Percentiles rank a stretch among this genome's conserved stretches.
phyloP scores from a whole-genome alignment of 2,329 filamentous ascomycete genomes.

The Chrysoporthe puriensis region DNA sequence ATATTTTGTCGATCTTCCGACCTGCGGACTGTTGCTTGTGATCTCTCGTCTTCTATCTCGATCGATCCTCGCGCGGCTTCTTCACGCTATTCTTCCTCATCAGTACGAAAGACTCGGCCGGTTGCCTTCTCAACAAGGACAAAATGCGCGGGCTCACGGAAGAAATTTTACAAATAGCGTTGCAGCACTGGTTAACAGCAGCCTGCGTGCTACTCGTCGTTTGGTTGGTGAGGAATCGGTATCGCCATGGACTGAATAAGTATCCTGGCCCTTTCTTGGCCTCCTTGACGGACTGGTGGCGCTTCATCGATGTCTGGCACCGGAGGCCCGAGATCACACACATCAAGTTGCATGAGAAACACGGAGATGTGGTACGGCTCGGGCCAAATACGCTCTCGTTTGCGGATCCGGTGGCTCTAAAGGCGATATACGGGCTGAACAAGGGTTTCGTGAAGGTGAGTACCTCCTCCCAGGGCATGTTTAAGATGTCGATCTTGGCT shows the following conservation, averaged over 20 bases:
- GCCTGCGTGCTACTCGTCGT: constrained; percentile 38
- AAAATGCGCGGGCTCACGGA: constrained; percentile 36
- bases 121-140: background rate
- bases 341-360: constrained; percentile 53
- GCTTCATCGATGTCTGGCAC: constrained; percentile 69
- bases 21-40: background rate
- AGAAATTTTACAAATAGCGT: constrained; percentile 40
- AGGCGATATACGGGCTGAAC: constrained; percentile 68
- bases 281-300: constrained; percentile 72
- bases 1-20: background rate
- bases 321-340: constrained; percentile 70
- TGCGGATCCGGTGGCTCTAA: constrained; percentile 31
- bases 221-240: constrained; percentile 54
- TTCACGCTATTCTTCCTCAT: background rate
- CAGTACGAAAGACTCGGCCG: background rate
- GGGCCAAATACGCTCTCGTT: constrained; percentile 45
- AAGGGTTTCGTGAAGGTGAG: constrained; percentile 78
- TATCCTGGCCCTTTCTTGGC: constrained; percentile 76
- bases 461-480: constrained; percentile 35
- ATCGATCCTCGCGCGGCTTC: background rate
- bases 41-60: background rate
- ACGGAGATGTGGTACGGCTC: constrained; percentile 44
- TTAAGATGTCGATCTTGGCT: background rate
- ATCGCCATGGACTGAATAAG: constrained; percentile 63
- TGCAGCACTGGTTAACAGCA: constrained; percentile 49